Base-by-base conservation (phyloP, 345 rosid genomes). In the Gossypium australe region DNA sequence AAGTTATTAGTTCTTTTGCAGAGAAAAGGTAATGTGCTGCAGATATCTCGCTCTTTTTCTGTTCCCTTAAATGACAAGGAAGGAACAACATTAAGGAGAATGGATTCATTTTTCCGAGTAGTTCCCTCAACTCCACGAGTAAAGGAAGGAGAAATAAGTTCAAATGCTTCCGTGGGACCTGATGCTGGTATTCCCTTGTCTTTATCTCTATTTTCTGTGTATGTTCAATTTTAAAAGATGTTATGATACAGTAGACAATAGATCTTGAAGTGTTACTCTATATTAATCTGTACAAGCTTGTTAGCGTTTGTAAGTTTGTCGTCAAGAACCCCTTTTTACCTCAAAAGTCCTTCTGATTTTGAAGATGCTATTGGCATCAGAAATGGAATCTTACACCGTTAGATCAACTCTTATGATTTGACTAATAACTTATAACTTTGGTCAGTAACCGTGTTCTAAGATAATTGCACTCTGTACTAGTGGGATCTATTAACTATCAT, bases 61-160 rank as follows among this genome's bases (percentile, higher is more conserved):
- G 94, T 91, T 67, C 99, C 99, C 24, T 80, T 87, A 65, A 79
- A 83, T 77, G 78, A 72, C 75, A 94, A 94, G 78, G 95, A 92
- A 60, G 65, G 74, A 84, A 86, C 84, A 70, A 86, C 84, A 70
- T 65, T 90, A 18, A 86, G 80, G 83, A 86, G 95, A 85, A 88
- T 83, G 90, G 97, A 92, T 78, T 92, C 97, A 18, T 90, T 94
- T 89, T 94, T 94, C 80, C 87, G 98, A 25, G 86, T 94, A 56
- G 83, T 94, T 78, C 90, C 92, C 55, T 83, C 98, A 9, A 94
- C 97, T 72, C 95, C 98, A 74, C 89, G 82, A 70, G 87, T 85
- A 57, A 88, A 82, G 73, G 97, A 92, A 84, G 94, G 90, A 79
- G 90, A 85, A 53, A 59, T 43, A 4, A 52, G 45, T 49, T 49